A percentile compares a stretch with the other conserved stretches of the same genome.
phyloP scores from a whole-genome alignment of 306 rosid species.

The Myrica gale region DNA sequence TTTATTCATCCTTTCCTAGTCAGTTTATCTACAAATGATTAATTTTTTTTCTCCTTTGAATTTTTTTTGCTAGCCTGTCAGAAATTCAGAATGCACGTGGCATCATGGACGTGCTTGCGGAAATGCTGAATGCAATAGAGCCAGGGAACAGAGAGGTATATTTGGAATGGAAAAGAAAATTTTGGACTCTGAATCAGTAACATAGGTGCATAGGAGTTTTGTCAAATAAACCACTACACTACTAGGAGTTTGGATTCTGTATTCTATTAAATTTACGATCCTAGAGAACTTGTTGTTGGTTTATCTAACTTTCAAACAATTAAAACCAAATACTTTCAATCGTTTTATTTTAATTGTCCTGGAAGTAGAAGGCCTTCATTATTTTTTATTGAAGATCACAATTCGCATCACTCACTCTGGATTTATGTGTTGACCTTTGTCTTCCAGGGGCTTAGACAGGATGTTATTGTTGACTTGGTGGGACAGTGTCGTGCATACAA shows the following conservation, averaged over 20 bases:
- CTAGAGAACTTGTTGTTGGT: neutral
- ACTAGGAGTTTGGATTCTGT: neutral
- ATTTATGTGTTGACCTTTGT: constrained; percentile 9
- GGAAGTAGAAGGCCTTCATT: constrained; percentile 1
- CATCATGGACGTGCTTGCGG: constrained; percentile 90
- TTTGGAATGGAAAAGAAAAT: constrained; percentile 17
- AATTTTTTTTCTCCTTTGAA: constrained; percentile 14
- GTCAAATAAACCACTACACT: constrained; percentile 6
- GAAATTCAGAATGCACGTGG: constrained; percentile 99
- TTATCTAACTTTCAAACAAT: neutral
- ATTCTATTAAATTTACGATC: neutral
- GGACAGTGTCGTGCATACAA: constrained; percentile 85
- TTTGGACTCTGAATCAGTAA: neutral
- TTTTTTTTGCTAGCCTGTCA: constrained; percentile 57
- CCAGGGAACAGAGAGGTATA: constrained; percentile 82
- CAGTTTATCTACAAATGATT: neutral
- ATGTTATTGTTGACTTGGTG: constrained; percentile 92
- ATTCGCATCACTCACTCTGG: neutral
- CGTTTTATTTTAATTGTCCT: neutral
- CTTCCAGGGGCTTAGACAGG: constrained; percentile 86
- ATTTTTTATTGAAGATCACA: constrained; percentile 17
- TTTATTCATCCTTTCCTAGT: neutral
- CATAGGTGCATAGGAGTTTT: constrained; percentile 13
- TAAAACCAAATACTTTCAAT: neutral
- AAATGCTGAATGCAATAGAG: constrained; percentile 87